phyloP scores from a whole-genome alignment of 805 yeast species.

The Saturnispora diversa region DNA sequence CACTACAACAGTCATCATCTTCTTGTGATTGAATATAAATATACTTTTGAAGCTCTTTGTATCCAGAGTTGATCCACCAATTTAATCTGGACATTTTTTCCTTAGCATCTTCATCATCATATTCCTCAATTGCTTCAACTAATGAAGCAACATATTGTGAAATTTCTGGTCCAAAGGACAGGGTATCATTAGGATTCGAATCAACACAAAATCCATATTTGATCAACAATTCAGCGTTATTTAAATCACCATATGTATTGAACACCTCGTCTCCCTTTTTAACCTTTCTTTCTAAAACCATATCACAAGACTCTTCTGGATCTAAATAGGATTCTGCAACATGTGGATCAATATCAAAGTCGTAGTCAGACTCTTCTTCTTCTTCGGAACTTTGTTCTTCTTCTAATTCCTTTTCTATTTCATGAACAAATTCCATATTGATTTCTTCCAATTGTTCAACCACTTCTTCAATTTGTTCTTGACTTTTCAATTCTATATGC shows the following conservation, averaged over 20 bases:
- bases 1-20: slow-evolving; percentile 6
- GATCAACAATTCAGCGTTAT: slow-evolving; percentile 58
- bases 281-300: slow-evolving; percentile 41
- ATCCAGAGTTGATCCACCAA: slow-evolving; percentile 25
- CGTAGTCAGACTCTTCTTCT: slow-evolving; percentile 18
- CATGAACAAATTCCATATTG: slow-evolving; percentile 27
- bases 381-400: slow-evolving; percentile 19
- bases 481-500: background rate
- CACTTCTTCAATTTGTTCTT: slow-evolving; percentile 18
- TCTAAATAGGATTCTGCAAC: slow-evolving; percentile 30
- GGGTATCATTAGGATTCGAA: slow-evolving; percentile 46
- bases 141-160: slow-evolving; percentile 16
- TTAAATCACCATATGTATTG: slow-evolving; percentile 74
- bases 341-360: slow-evolving; percentile 17
- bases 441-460: slow-evolving; percentile 23
- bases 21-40: slow-evolving; percentile 13
- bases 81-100: slow-evolving; percentile 8
- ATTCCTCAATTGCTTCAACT: slow-evolving; percentile 14
- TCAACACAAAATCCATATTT: slow-evolving; percentile 70
- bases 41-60: slow-evolving; percentile 12
- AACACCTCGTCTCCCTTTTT: slow-evolving; percentile 52
- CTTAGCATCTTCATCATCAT: slow-evolving; percentile 12
- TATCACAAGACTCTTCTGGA: slow-evolving; percentile 63
- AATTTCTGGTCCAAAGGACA: slow-evolving; percentile 48
- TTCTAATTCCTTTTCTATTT: slow-evolving; percentile 26